Conservation (phyloP, 139 green algal species). For the Picochlorum sp. region DNA sequence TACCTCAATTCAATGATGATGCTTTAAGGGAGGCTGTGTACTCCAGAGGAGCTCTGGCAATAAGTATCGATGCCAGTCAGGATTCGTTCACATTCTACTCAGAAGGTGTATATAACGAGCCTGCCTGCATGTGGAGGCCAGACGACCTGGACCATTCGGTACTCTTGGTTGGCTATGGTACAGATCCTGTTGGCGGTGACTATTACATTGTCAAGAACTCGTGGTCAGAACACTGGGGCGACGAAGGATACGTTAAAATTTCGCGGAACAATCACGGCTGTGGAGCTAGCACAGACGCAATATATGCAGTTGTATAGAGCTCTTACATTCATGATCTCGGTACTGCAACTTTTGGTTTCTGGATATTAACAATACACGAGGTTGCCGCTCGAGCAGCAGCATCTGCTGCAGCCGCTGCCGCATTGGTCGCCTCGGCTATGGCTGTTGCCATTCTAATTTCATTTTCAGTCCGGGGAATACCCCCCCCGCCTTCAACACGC, state of each 20-base stretch:
- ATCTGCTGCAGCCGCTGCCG: conserved; percentile 37
- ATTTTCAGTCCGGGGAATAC: conserved; percentile 21
- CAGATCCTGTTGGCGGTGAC: conserved; percentile 9
- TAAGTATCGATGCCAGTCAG: conserved; percentile 48
- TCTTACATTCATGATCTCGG: not conserved
- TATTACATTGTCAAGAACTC: conserved; percentile 34
- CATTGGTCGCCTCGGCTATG: conserved; percentile 38
- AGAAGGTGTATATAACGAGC: conserved; percentile 25
- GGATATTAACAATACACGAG: conserved; percentile 27
- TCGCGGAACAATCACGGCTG: conserved; percentile 27
- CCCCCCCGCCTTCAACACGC: conserved; percentile 22
- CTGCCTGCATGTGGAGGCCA: conserved; percentile 39
- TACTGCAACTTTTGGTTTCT: not conserved
- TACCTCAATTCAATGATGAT: conserved; percentile 36
- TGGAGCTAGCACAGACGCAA: conserved; percentile 31
- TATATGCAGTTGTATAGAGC: conserved; percentile 40
- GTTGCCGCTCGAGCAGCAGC: conserved; percentile 34
- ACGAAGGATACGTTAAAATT: conserved; percentile 48
- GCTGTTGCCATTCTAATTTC: conserved; percentile 40
- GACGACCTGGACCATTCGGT: conserved; percentile 64
- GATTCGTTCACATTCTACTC: conserved; percentile 60
- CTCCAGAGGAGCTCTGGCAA: conserved; percentile 22
- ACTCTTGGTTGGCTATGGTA: conserved; percentile 66
- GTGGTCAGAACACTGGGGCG: conserved; percentile 27
- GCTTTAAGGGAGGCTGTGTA: conserved; percentile 45